Evolutionary conservation across 1,139 yeast species (phyloP), one percentile per base, ranked within the genome.

Genomic region (Saccharomyces hybrid): DNA sequence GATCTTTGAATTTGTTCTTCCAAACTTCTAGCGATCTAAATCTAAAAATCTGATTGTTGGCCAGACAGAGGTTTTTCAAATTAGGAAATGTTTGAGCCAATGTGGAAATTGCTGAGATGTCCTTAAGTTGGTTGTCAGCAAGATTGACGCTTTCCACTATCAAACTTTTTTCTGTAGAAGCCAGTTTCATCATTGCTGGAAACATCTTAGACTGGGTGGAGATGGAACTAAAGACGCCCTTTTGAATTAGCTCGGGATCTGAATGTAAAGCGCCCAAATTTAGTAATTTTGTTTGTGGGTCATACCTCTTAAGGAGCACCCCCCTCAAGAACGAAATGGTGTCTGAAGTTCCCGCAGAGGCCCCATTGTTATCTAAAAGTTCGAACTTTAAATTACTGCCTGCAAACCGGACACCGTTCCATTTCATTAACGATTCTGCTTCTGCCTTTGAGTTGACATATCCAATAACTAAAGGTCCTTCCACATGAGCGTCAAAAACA

Each of bases 141-240:
- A 93, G 74, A 66, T 87, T 89, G 16, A 93, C 82, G 57, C 93
- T 85, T 42, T 84, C 86, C 5, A 90, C 87, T 2, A 76, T 76
- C 47, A 72, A 56, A 7, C 62, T 65, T 2, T 64, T 61, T 50
- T 73, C 75, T 52, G 76, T 75, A 0, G 73, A 67, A 0, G 96
- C 96, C 20, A 95, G 73, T 67, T 87, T 89, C 89, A 93, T 83
- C 60, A 93, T 73, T 0, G 99, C 99, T 3, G 91, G 88, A 70
- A 93, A 90, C 78, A 91, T 84, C 69, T 91, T 91, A 14, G 95
- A 79, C 51, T 83, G 78, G 6, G 82, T 77, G 4, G 77, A 68
- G 0, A 83, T 73, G 16, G 80, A 74, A 25, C 81, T 78, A 61
- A 90, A 83, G 54, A 89, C 75, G 0, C 96, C 96, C 58, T 79